Evolutionary conservation across 805 yeast species (phyloP).

Genomic region (Lachancea waltii): DNA sequence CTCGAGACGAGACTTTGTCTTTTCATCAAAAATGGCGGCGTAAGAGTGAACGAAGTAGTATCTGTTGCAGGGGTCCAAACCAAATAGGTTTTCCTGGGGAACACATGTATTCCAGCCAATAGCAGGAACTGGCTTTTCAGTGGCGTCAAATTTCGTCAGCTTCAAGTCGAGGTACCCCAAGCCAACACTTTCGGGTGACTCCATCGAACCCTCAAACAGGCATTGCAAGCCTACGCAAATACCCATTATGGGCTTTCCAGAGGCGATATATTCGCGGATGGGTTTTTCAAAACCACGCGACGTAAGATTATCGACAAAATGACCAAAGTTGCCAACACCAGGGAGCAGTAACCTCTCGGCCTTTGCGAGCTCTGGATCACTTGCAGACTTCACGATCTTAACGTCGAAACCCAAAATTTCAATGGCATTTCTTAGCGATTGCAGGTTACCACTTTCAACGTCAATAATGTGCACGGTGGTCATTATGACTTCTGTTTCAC

Average conservation of each 20-base stretch:
- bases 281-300: constrained; percentile 60
- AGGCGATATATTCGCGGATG: constrained; percentile 53
- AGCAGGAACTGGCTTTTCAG: constrained; percentile 82
- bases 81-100: constrained; percentile 37
- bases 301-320: constrained; percentile 68
- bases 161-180: constrained; percentile 48
- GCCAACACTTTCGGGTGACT: constrained; percentile 59
- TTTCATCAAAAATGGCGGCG: constrained; percentile 59
- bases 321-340: constrained; percentile 97
- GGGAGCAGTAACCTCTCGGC: constrained; percentile 70
- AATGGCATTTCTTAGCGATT: constrained; percentile 83
- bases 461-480: constrained; percentile 61
- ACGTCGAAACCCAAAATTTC: constrained; percentile 68
- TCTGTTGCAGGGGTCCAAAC: constrained; percentile 58
- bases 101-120: constrained; percentile 84
- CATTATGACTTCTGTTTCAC: constrained; percentile 6
- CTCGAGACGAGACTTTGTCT: constrained; percentile 29
- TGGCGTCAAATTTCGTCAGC: constrained; percentile 50
- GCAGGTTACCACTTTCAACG: constrained; percentile 89
- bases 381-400: constrained; percentile 49
- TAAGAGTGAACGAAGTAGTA: constrained; percentile 95
- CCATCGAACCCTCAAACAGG: constrained; percentile 68
- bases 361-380: constrained; percentile 42
- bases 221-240: constrained; percentile 96
- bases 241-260: constrained; percentile 92